Evolutionary conservation across 2,329 filamentous ascomycete species (phyloP).

Genomic region (Clonostachys chloroleuca): DNA sequence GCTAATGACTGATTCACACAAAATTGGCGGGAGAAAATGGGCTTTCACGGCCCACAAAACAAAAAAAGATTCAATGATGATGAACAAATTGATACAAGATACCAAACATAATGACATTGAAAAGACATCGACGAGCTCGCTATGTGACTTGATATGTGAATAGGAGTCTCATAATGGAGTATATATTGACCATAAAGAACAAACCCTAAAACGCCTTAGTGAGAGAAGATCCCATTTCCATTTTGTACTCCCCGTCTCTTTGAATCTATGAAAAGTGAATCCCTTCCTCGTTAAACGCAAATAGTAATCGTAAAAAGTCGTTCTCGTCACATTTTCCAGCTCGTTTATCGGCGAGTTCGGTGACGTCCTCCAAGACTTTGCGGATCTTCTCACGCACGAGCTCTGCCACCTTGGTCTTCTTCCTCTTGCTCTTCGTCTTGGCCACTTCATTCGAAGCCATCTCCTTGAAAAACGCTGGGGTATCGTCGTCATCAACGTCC

Average conservation of each 20-base stretch:
- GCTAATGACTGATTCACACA: constrained; percentile 14
- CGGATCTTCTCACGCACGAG: constrained; percentile 84
- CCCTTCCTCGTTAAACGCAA: constrained; percentile 83
- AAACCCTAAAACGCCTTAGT: too few relatives aligned
- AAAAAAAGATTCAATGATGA: too few relatives aligned
- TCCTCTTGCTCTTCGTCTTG: constrained; percentile 66
- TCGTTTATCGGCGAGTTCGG: constrained; percentile 74
- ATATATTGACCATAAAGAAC: too few relatives aligned
- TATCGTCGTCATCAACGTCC: constrained; percentile 54
- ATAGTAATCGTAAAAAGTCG: constrained; percentile 78
- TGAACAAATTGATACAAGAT: neutral
- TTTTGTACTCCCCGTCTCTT: neutral
- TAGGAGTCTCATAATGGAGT: too few relatives aligned
- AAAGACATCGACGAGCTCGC: neutral
- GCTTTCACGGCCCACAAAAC: neutral
- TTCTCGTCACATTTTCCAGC: constrained; percentile 87
- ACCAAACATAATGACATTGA: neutral
- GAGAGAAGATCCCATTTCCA: neutral
- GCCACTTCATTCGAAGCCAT: constrained; percentile 28
- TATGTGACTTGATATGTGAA: neutral
- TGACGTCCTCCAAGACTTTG: constrained; percentile 77
- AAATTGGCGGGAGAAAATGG: neutral
- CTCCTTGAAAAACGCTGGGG: constrained; percentile 83
- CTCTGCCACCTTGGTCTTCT: constrained; percentile 74
- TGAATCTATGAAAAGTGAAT: constrained; percentile 75